Conservation (phyloP, 768 basidiomycete species). For the Pleurotus ostreatus region DNA sequence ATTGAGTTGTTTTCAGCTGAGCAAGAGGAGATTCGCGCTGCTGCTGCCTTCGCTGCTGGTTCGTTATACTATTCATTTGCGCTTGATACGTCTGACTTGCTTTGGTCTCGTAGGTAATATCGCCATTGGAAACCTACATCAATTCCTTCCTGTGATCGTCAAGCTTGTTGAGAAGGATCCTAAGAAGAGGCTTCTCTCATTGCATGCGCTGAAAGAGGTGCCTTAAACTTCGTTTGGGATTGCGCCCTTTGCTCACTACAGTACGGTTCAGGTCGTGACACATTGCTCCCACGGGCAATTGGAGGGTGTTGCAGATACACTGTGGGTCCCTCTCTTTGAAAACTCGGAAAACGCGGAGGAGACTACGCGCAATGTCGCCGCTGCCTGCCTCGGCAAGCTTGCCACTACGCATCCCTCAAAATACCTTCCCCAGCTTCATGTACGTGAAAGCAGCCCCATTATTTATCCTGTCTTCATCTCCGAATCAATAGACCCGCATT, state of each 20-base stretch:
- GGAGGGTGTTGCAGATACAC: constrained; percentile 79
- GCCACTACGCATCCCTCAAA: constrained; percentile 87
- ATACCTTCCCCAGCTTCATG: constrained; percentile 91
- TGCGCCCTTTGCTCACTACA: too few species aligned
- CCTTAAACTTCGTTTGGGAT: too few species aligned
- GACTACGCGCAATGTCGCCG: constrained; percentile 89
- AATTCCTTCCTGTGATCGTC: constrained; percentile 84
- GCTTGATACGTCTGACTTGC: not conserved
- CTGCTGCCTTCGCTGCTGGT: constrained; percentile 95
- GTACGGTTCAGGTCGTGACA: constrained; percentile 67
- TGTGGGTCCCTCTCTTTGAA: constrained; percentile 92
- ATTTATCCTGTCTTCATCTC: not conserved
- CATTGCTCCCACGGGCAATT: constrained; percentile 84
- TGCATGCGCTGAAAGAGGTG: constrained; percentile 91
- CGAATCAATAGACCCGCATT: constrained; percentile 51
- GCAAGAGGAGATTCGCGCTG: constrained; percentile 82
- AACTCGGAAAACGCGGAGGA: constrained; percentile 90
- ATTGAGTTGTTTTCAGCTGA: constrained; percentile 74
- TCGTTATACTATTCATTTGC: not conserved
- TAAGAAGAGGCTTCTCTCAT: constrained; percentile 76
- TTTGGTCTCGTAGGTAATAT: constrained; percentile 69
- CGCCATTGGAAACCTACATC: constrained; percentile 86
- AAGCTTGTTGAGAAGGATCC: constrained; percentile 71
- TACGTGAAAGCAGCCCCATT: constrained; percentile 27
- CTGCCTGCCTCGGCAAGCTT: constrained; percentile 94